These are phyloP conservation scores for Carex myosuroides DNA, from an alignment of 176 grass and related monocot genomes.

Conservation along the genomic window DNA sequence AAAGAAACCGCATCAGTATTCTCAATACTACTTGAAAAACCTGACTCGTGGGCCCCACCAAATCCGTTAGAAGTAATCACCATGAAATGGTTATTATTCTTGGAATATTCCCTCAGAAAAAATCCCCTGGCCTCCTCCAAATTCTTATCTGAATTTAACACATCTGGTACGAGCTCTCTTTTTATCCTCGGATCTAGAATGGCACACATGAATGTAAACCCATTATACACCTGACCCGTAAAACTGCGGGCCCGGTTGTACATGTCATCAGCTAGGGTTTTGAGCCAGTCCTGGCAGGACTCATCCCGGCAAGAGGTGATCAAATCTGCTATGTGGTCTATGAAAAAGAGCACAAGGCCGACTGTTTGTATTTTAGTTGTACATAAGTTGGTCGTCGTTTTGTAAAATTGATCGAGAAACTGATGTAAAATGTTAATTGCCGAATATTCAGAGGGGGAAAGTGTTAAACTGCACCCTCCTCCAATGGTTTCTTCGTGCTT, in stretches of 20 bases:
- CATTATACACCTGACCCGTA: conserved; percentile 52
- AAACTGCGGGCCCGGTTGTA: conserved; percentile 42
- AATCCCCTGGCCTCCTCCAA: conserved; percentile 67
- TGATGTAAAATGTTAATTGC: conserved; percentile 52
- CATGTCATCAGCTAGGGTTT: conserved; percentile 72
- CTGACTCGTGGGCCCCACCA: neutral
- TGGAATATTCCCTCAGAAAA: conserved; percentile 69
- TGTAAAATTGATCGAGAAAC: conserved; percentile 78
- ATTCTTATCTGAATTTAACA: conserved; percentile 54
- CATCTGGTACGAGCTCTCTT: conserved; percentile 76
- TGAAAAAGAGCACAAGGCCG: conserved; percentile 89
- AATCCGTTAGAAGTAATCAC: conserved; percentile 16
- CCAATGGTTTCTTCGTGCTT: conserved; percentile 74
- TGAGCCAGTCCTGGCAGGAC: conserved; percentile 67
- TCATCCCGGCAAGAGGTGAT: conserved; percentile 42
- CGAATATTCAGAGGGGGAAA: conserved; percentile 53
- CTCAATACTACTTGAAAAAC: conserved; percentile 18
- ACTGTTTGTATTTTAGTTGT: conserved; percentile 70
- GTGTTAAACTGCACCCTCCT: conserved; percentile 35
- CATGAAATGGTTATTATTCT: conserved; percentile 48
- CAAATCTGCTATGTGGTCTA: conserved; percentile 83
- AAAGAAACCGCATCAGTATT: conserved; percentile 61
- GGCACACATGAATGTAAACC: conserved; percentile 72
- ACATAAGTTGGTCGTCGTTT: conserved; percentile 88
- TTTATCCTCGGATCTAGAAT: conserved; percentile 94